These are phyloP conservation scores for Salix arbutifolia DNA, from an alignment of 345 rosid genomes.

Conservation along the genomic window DNA sequence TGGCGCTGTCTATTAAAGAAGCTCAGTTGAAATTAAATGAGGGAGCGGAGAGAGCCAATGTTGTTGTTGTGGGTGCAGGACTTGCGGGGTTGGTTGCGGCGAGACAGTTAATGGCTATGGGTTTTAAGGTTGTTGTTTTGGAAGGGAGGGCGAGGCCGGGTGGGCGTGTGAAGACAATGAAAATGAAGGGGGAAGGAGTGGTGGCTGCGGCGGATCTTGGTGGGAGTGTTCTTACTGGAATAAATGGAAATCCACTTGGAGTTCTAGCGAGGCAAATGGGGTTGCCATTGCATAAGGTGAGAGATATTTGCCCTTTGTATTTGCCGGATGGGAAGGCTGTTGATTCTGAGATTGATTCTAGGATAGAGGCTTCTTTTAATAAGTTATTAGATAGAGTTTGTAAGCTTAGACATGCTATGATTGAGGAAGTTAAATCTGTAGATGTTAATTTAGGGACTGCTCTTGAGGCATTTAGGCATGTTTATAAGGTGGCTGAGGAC, in stretches of 20 bases:
- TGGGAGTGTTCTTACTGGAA: slow-evolving; percentile 93
- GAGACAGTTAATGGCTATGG: slow-evolving; percentile 73
- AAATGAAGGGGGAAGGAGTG: slow-evolving; percentile 71
- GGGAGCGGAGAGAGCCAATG: slow-evolving; percentile 60
- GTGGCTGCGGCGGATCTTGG: slow-evolving; percentile 84
- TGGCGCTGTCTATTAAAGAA: slow-evolving; percentile 64
- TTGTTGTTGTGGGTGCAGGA: slow-evolving; percentile 82
- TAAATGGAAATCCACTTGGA: slow-evolving; percentile 89
- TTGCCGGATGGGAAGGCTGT: slow-evolving; percentile 73
- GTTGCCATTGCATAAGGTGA: slow-evolving; percentile 91
- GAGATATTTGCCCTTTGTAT: slow-evolving; percentile 91
- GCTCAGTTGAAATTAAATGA: slow-evolving; percentile 51
- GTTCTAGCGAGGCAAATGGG: slow-evolving; percentile 86
- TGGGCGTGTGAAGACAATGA: slow-evolving; percentile 81
- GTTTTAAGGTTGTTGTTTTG: slow-evolving; percentile 82
- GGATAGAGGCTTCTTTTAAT: slow-evolving; percentile 76
- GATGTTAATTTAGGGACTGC: slow-evolving; percentile 86
- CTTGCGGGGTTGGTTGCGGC: slow-evolving; percentile 87
- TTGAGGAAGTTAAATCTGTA: slow-evolving; percentile 81
- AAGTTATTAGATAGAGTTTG: slow-evolving; percentile 86
- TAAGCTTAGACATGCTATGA: slow-evolving; percentile 93
- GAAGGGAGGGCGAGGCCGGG: slow-evolving; percentile 86
- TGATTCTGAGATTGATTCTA: slow-evolving; percentile 72
- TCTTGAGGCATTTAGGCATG: slow-evolving; percentile 73
- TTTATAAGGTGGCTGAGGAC: slow-evolving; percentile 75